phyloP scores from a whole-genome alignment of 805 yeast genomes.

The Hermanozyma aechmeae region DNA sequence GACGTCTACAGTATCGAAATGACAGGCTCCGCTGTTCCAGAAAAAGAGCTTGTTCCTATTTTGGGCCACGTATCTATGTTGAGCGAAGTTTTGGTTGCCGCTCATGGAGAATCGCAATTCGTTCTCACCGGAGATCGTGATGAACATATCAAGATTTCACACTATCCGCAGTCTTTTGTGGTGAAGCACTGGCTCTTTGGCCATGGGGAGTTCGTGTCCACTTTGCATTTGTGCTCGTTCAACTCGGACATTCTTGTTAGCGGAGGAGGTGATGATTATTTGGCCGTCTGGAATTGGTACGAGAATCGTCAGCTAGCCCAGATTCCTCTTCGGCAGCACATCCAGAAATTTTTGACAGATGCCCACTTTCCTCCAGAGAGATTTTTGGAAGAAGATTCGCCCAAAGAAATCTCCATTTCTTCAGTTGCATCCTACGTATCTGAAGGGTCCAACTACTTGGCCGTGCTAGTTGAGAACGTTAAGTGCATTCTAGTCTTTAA shows the following conservation, averaged over 20 bases:
- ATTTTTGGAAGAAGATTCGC: slow-evolving; percentile 44
- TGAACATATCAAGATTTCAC: slow-evolving; percentile 84
- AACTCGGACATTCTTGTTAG: slow-evolving; percentile 48
- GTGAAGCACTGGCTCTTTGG: slow-evolving; percentile 83
- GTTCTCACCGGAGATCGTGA: slow-evolving; percentile 86
- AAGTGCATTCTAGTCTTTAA: slow-evolving; percentile 32
- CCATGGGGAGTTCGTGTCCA: slow-evolving; percentile 74
- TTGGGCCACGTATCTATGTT: slow-evolving; percentile 97
- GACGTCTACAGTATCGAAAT: slow-evolving; percentile 69
- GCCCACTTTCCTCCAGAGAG: slow-evolving; percentile 57
- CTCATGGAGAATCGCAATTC: slow-evolving; percentile 33
- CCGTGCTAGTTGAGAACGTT: slow-evolving; percentile 46
- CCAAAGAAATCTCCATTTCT: slow-evolving; percentile 46
- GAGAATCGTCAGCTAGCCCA: slow-evolving; percentile 35
- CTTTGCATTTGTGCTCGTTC: slow-evolving; percentile 48
- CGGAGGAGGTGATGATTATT: slow-evolving; percentile 84
- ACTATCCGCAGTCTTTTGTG: slow-evolving; percentile 68
- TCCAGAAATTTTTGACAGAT: slow-evolving; percentile 37
- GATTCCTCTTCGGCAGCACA: slow-evolving; percentile 36
- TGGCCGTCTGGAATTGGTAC: slow-evolving; percentile 76
- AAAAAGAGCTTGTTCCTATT: slow-evolving; percentile 48
- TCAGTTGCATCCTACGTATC: slow-evolving; percentile 25
- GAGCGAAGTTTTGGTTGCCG: slow-evolving; percentile 54
- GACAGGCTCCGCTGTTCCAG: slow-evolving; percentile 27
- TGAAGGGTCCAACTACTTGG: slow-evolving; percentile 18